Base-by-base conservation (phyloP, 169 alveolate species). In the Cryptosporidium meleagridis region DNA sequence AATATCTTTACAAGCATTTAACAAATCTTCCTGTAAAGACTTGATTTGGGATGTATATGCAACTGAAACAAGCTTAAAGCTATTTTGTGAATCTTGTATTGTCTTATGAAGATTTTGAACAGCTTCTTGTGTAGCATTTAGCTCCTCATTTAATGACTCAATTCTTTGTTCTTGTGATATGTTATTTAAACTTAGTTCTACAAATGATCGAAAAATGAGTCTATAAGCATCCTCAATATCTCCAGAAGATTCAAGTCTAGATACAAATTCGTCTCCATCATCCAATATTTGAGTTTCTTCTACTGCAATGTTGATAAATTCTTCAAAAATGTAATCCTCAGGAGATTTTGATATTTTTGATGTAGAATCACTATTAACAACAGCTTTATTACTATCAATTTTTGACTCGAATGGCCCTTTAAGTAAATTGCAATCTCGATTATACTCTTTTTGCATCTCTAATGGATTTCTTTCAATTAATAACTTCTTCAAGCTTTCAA, bases 1-100 rank as follows among this genome's bases (percentile, higher is more conserved):
- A 62, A 80, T 80, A 62, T 80, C 89, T n/a, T 80, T 80, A 37
- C 89, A 80, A 16, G 89, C 89, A 80, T 41, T 80, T 23, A 65
- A 65, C 35, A 80, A 44, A 33, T 80, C 89, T 0, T 80, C 75
- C 55, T 80, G 89, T 5, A 80, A 31, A 44, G 89, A 80, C 45
- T 80, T 80, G 5, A 80, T 80, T 65, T 80, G 89, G 23, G 89
- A 80, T 1, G 67, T 48, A 23, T 80, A 80, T 18, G 89, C 89
- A 62, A 62, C 70, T 6, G 89, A 80, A 65, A 80, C 48, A 21
- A 80, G 68, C 33, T 62, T 45, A 4, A 67, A 65, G 67, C 75
- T 80, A 23, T 80, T 80, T 62, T 80, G 80, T 16, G 72, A 44
- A 37, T 80, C 75, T 62, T 80, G 89, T 61, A 80, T 62, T 4